Conservation (phyloP, 2,329 filamentous ascomycete genomes). For the Orbilia blumenaviensis region DNA sequence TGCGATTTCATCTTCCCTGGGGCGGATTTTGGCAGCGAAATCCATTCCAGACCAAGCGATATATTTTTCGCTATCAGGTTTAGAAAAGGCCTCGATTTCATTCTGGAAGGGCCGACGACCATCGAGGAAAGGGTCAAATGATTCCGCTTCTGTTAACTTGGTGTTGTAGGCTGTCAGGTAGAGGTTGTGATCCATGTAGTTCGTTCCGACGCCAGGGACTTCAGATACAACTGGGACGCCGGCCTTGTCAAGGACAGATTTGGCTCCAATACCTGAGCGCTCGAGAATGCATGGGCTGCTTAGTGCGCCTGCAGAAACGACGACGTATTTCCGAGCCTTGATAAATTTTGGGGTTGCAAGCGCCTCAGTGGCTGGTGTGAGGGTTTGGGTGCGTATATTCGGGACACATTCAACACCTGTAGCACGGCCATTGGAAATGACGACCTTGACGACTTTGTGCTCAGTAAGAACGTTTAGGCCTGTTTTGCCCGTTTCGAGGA, state of each 20-base stretch:
- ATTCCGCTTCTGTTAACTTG: constrained; percentile 33
- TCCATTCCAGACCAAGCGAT: constrained; percentile 71
- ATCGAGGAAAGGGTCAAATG: constrained; percentile 66
- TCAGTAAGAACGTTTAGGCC: constrained; percentile 71
- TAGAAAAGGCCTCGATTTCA: constrained; percentile 66
- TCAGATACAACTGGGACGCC: constrained; percentile 64
- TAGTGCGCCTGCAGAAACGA: constrained; percentile 65
- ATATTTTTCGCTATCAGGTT: background rate
- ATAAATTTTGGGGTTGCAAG: constrained; percentile 60
- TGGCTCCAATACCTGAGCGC: constrained; percentile 70
- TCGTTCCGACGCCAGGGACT: constrained; percentile 66
- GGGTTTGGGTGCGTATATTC: constrained; percentile 63
- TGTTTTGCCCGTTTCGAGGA: constrained; percentile 64
- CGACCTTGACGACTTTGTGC: constrained; percentile 67
- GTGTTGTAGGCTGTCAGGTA: constrained; percentile 65
- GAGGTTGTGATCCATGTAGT: constrained; percentile 69
- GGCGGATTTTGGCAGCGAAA: constrained; percentile 79
- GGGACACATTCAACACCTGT: constrained; percentile 70
- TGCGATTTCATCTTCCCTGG: constrained; percentile 73
- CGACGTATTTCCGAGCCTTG: constrained; percentile 67
- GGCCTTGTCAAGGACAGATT: constrained; percentile 64
- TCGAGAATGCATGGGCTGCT: constrained; percentile 69
- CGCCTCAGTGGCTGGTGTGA: constrained; percentile 57
- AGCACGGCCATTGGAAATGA: constrained; percentile 68
- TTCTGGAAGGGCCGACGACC: constrained; percentile 66